Conservation (phyloP, 1,139 yeast species). For the Zygosaccharomyces sapae region DNA sequence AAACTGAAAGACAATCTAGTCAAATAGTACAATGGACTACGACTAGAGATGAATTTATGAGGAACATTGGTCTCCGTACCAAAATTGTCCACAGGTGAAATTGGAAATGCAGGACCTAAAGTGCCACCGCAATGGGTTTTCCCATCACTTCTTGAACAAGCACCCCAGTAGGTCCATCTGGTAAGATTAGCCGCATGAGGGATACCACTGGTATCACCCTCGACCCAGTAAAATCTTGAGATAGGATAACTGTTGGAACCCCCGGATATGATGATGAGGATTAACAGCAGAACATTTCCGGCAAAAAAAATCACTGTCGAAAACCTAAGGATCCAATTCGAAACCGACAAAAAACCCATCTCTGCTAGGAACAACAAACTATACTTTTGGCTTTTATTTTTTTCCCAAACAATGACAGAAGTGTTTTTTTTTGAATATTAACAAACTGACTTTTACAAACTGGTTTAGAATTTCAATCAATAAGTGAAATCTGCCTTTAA, state of each 20-base stretch:
- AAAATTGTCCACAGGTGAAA: conserved; percentile 72
- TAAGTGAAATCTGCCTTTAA: background rate
- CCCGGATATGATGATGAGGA: conserved; percentile 65
- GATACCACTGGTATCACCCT: conserved; percentile 61
- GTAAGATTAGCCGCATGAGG: conserved; percentile 50
- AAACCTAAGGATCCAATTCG: conserved; percentile 6
- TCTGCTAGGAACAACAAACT: background rate
- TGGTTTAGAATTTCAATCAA: background rate
- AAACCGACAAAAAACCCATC: background rate
- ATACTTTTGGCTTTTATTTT: background rate
- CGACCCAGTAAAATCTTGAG: conserved; percentile 63
- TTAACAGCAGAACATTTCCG: conserved; percentile 50
- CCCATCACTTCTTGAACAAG: conserved; percentile 43
- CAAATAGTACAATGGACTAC: conserved; percentile 61
- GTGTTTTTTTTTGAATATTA: background rate
- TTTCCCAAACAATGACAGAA: background rate
- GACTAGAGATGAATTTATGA: conserved; percentile 49
- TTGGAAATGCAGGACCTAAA: conserved; percentile 58
- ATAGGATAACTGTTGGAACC: conserved; percentile 58
- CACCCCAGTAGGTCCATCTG: conserved; percentile 85
- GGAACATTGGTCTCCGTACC: conserved; percentile 54
- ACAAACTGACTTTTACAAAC: background rate
- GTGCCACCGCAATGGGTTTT: conserved; percentile 35
- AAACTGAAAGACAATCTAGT: conserved; percentile 69
- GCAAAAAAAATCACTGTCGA: conserved; percentile 31